Conservation (phyloP, 2,329 filamentous ascomycete genomes). For the Cytospora chrysosperma region DNA sequence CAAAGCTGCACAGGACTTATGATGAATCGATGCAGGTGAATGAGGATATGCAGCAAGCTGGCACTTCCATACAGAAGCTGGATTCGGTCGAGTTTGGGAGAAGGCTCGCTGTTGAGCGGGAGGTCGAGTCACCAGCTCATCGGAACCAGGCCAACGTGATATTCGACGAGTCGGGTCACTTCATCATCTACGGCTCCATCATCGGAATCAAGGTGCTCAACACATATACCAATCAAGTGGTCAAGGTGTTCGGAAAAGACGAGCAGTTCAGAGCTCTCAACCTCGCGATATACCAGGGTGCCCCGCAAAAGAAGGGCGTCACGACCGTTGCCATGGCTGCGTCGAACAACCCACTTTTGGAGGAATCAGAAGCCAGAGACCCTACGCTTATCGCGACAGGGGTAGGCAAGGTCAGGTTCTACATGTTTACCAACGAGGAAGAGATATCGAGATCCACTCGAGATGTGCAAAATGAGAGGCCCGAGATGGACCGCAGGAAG, state of each 20-base stretch:
- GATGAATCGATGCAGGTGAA: conserved; percentile 90
- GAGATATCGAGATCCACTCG: conserved; percentile 79
- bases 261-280: conserved; percentile 84
- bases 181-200: conserved; percentile 91
- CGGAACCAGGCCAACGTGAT: conserved; percentile 77
- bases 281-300: conserved; percentile 87
- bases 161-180: conserved; percentile 95
- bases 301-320: conserved; percentile 89
- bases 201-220: conserved; percentile 94
- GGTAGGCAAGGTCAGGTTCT: conserved; percentile 87
- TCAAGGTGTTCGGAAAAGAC: conserved; percentile 87
- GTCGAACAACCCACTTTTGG: conserved; percentile 85
- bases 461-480: conserved; percentile 94
- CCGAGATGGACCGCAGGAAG: conserved; percentile 59
- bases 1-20: conserved; percentile 86
- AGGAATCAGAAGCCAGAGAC: conserved; percentile 87
- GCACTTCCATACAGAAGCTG: conserved; percentile 74
- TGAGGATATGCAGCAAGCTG: conserved; percentile 95
- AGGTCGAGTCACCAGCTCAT: conserved; percentile 70
- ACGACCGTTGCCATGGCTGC: conserved; percentile 97
- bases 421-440: conserved; percentile 94
- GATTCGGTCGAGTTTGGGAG: conserved; percentile 92
- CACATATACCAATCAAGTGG: conserved; percentile 87
- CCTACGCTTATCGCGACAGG: conserved; percentile 85
- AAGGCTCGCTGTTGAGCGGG: conserved; percentile 79